phyloP scores from a whole-genome alignment of 257 asterid genomes.

The Solanum piurae region DNA sequence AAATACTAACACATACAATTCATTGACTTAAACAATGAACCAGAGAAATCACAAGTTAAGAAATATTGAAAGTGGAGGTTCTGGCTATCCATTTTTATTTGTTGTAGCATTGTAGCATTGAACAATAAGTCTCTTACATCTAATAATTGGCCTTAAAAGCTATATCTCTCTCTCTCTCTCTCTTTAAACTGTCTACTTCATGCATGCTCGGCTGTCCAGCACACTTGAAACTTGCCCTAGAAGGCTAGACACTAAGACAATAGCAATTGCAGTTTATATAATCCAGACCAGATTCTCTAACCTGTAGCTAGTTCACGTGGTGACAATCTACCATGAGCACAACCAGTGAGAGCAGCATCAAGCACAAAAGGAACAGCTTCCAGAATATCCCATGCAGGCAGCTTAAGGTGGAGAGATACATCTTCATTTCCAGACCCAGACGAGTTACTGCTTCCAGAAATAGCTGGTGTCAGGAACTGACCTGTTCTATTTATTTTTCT shows the following conservation, averaged over 20 bases:
- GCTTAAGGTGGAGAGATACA: conserved; percentile 43
- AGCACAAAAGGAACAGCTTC: conserved; percentile 97
- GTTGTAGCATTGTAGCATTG: neutral
- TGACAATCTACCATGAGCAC: conserved; percentile 79
- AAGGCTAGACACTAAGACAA: neutral
- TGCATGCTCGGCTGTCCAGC: neutral
- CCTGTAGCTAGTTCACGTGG: conserved; percentile 98
- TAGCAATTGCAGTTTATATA: neutral
- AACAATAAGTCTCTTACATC: neutral
- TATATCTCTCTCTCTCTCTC: neutral
- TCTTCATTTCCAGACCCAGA: conserved; percentile 71
- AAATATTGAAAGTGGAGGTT: neutral
- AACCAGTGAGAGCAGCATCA: conserved; percentile 94
- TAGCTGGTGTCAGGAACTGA: conserved; percentile 47
- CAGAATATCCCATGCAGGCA: conserved; percentile 99
- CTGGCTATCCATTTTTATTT: neutral
- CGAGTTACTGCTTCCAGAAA: conserved; percentile 73
- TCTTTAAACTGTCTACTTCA: neutral
- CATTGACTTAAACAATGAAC: neutral
- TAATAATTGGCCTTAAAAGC: neutral
- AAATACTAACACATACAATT: conserved; percentile 2
- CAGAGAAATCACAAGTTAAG: neutral
- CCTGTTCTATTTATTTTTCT: conserved; percentile 57
- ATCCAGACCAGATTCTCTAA: conserved; percentile 13
- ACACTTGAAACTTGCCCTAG: neutral